Base-by-base conservation (phyloP, 1,284 basidiomycete species). In the Pyrrhoderma noxium region DNA sequence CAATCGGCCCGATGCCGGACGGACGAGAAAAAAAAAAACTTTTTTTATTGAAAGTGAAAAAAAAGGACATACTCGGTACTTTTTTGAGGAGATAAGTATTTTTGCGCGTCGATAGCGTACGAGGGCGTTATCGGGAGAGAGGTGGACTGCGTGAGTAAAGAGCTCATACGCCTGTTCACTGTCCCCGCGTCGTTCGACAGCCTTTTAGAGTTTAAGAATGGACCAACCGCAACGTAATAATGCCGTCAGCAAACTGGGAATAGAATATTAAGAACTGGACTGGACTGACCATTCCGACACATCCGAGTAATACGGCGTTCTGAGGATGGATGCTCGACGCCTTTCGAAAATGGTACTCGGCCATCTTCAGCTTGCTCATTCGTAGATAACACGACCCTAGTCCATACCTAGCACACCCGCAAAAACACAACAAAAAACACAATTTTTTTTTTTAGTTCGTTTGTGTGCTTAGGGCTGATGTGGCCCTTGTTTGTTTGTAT, bases 361-460 rank as follows among this genome's bases (percentile, higher is more conserved):
- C 93, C 56, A 93, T 74, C 49, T 87, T 81, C 57, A 88, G 73
- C 72, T 93, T 94, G 69, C 88, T 93, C 76, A 86, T 88, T 60
- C 89, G 79, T 65, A 93, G 75, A 73, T 95, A 97, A 64, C 92
- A 94, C 45, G 89, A 87, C 50, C 94, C 93, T 59, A 97, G 74
- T n/a, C 94, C 94, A 69, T 96, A 97, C 92, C 91, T 94, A 65
- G 47, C n/a, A n/a, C n/a, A n/a, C n/a, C n/a, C n/a, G n/a, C n/a
- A n/a, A n/a, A n/a, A n/a, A n/a, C n/a, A 49, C 25, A 44, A 49
- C 22, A 45, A 44, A 55, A 50, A 43, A 39, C 37, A 46, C 46
- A 16, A 22, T 40, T 22, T 18, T 13, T 7, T 18, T 14, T 7
- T 22, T 7, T 7, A 40, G 5, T 22, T 16, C n/a, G 5, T 14